Percentiles rank a stretch among this genome's conserved stretches.
phyloP scores from a whole-genome alignment of 805 yeast genomes.

The Saccharomycopsis oosterbeekiorum region DNA sequence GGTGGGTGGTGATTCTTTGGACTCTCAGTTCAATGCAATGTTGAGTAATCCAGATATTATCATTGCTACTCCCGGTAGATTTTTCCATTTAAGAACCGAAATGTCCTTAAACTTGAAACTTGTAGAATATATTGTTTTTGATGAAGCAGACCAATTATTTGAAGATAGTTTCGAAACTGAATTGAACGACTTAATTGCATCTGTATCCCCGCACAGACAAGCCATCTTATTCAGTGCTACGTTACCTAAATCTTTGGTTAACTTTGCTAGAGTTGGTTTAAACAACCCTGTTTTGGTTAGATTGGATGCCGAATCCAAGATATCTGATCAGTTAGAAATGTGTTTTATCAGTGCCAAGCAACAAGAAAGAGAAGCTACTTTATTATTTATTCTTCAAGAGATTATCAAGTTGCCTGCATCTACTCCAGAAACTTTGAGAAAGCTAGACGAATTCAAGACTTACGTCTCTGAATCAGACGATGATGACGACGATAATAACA shows the following conservation, averaged over 20 bases:
- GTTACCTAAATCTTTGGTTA: conserved; percentile 82
- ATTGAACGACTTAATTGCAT: conserved; percentile 75
- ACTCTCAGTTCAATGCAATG: conserved; percentile 90
- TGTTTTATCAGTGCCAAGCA: conserved; percentile 72
- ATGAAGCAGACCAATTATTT: conserved; percentile 93
- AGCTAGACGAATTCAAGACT: conserved; percentile 38
- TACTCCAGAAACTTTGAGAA: conserved; percentile 53
- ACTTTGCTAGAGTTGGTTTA: conserved; percentile 95
- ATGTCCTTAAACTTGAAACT: conserved; percentile 80
- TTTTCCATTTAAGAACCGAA: conserved; percentile 89
- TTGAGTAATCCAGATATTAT: conserved; percentile 90
- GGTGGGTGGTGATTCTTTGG: conserved; percentile 98
- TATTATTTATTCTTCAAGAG: conserved; percentile 67
- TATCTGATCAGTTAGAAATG: conserved; percentile 87
- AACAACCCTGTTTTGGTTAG: conserved; percentile 87
- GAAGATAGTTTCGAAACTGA: conserved; percentile 96
- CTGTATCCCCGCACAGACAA: conserved; percentile 77
- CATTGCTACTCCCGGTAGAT: conserved; percentile 97
- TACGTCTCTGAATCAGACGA: conserved; percentile 46
- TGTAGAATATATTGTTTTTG: conserved; percentile 86
- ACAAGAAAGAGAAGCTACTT: conserved; percentile 82
- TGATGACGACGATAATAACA: conserved; percentile 33
- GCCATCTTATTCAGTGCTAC: conserved; percentile 91
- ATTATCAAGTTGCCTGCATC: conserved; percentile 80
- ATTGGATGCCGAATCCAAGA: conserved; percentile 84